Evolutionary conservation across 73 alveolate genomes (phyloP).

Genomic region (Effrenium voratum): DNA sequence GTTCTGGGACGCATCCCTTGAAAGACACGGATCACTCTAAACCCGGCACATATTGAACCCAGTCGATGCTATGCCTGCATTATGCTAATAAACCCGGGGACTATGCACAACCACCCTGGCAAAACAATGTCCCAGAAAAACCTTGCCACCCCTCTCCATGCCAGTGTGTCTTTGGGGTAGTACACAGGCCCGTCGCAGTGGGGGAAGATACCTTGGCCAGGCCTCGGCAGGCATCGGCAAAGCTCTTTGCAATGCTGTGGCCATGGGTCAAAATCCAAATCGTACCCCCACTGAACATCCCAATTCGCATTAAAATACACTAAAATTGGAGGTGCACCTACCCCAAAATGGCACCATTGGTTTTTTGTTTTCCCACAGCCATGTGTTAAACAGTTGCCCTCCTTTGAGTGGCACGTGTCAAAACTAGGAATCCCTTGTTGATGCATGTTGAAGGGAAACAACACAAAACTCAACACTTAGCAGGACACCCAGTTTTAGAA

Average conservation of each 20-base stretch:
- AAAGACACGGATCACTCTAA: background rate
- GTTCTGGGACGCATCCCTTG: too few relatives aligned
- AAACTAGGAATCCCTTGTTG: too few relatives aligned
- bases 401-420: too few relatives aligned
- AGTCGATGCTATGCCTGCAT: background rate
- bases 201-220: constrained; percentile 87
- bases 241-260: too few relatives aligned
- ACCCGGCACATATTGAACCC: background rate
- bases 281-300: background rate
- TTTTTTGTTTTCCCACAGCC: too few relatives aligned
- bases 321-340: too few relatives aligned
- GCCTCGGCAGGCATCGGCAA: constrained; percentile 23
- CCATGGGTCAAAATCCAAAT: background rate
- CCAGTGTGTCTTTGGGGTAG: constrained; percentile 55
- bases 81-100: background rate
- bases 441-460: too few relatives aligned
- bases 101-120: background rate
- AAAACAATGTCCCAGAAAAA: background rate
- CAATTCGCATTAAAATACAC: background rate
- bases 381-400: too few relatives aligned
- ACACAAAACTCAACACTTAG: too few relatives aligned
- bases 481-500: too few relatives aligned
- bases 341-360: too few relatives aligned
- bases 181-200: constrained; percentile 92
- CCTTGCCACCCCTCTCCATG: background rate